phyloP scores from a whole-genome alignment of 2,329 filamentous ascomycete genomes.

The Exophiala viscosa region DNA sequence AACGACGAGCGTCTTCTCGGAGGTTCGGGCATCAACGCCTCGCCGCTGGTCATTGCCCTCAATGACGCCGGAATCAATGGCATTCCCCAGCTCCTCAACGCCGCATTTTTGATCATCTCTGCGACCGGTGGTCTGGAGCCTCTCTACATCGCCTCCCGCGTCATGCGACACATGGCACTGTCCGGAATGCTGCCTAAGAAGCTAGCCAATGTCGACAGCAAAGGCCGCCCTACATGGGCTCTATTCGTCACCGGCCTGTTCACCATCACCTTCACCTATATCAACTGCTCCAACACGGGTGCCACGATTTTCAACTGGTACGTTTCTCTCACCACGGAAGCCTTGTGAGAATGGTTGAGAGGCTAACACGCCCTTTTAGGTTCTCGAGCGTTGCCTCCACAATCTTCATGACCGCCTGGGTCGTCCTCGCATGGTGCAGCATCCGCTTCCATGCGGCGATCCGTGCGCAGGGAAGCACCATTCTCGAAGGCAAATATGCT shows the following conservation, averaged over 20 bases:
- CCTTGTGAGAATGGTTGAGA: constrained; percentile 55
- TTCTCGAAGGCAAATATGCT: not conserved
- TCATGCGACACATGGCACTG: constrained; percentile 32
- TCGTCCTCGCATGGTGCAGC: constrained; percentile 44
- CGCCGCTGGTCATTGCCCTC: constrained; percentile 91
- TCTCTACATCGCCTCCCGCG: constrained; percentile 30
- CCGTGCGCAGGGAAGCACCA: not conserved
- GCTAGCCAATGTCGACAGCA: constrained; percentile 31
- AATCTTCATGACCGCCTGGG: constrained; percentile 70
- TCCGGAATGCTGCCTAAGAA: constrained; percentile 30
- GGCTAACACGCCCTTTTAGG: constrained; percentile 64
- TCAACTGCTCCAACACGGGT: constrained; percentile 30
- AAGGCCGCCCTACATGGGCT: constrained; percentile 32
- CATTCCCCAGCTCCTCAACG: constrained; percentile 85
- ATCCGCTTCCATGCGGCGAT: constrained; percentile 69
- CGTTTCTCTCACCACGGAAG: constrained; percentile 86
- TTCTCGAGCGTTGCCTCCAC: constrained; percentile 70
- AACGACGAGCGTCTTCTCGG: constrained; percentile 29
- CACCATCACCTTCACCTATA: constrained; percentile 32
- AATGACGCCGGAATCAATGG: constrained; percentile 74
- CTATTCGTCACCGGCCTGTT: constrained; percentile 30
- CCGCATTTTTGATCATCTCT: constrained; percentile 72
- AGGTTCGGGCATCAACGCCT: constrained; percentile 49
- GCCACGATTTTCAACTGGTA: constrained; percentile 64
- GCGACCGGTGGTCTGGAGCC: constrained; percentile 35